These are phyloP conservation scores for Scutellaria barbata DNA, from an alignment of 257 asterid species.

Conservation along the genomic window DNA sequence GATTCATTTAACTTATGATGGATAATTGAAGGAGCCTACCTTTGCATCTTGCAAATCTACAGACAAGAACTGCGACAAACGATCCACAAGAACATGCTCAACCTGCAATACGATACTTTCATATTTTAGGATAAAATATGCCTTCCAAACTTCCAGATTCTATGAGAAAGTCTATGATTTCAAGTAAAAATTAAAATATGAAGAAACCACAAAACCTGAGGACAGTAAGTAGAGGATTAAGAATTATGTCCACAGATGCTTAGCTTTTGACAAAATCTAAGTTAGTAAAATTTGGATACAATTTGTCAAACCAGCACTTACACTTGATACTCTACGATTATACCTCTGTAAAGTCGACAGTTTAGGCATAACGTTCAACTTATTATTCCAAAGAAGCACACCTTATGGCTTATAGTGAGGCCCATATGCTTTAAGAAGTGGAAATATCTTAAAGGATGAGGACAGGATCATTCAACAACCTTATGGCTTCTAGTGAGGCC, in stretches of 20 bases:
- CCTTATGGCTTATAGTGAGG: constrained; percentile 4
- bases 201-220: constrained; percentile 5
- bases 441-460: constrained; percentile 14
- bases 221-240: constrained; percentile 7
- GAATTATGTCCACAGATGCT: constrained; percentile 20
- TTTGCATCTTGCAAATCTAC: constrained; percentile 92
- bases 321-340: constrained; percentile 13
- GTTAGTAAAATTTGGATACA: constrained; percentile 10
- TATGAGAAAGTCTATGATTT: constrained; percentile 19
- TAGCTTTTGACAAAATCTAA: constrained; percentile 24
- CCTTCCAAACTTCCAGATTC: constrained; percentile 9
- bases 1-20: constrained; percentile 25
- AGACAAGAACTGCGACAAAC: constrained; percentile 79
- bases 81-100: constrained; percentile 95
- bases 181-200: constrained; percentile 21
- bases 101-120: constrained; percentile 59
- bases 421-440: constrained; percentile 23
- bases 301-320: constrained; percentile 26
- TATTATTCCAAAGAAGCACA: constrained; percentile 9
- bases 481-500: no score
- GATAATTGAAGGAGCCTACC: constrained; percentile 50
- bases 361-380: constrained; percentile 12
- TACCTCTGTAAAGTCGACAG: constrained; percentile 18
- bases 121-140: constrained; percentile 34
- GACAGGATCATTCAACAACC: not conserved